Conservation (phyloP, 2,329 filamentous ascomycete genomes). For the Monosporascus sp. region DNA sequence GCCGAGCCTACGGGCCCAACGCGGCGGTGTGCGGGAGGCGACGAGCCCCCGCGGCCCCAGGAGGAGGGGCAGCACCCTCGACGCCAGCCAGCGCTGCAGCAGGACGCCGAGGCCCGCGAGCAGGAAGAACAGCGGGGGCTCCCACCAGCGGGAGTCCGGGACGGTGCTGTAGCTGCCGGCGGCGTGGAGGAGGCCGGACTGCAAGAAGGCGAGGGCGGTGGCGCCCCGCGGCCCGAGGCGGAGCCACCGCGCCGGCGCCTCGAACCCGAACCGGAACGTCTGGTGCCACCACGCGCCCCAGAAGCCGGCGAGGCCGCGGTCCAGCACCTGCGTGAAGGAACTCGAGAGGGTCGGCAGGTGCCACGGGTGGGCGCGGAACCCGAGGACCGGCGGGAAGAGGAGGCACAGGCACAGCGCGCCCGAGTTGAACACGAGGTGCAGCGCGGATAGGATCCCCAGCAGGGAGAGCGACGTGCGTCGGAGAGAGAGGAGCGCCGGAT, state of each 20-base stretch:
- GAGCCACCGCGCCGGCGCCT: slow-evolving; percentile 51
- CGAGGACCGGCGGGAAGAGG: slow-evolving; percentile 46
- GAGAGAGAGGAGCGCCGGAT: slow-evolving; percentile 40
- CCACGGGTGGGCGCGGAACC: slow-evolving; percentile 46
- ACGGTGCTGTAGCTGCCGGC: slow-evolving; percentile 63
- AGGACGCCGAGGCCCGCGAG: slow-evolving; percentile 62
- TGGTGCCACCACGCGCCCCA: slow-evolving; percentile 94
- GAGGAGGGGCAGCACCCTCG: neutral
- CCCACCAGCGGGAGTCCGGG: slow-evolving; percentile 45
- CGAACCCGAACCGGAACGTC: slow-evolving; percentile 71
- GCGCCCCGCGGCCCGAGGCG: slow-evolving; percentile 31
- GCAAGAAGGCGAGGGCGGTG: slow-evolving; percentile 52
- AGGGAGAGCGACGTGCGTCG: slow-evolving; percentile 55
- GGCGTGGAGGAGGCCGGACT: slow-evolving; percentile 66
- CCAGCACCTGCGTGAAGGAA: slow-evolving; percentile 47
- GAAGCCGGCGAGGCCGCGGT: slow-evolving; percentile 70
- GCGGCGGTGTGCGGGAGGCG: slow-evolving; percentile 31
- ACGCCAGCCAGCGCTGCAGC: slow-evolving; percentile 42
- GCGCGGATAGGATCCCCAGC: slow-evolving; percentile 50
- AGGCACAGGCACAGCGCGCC: slow-evolving; percentile 53
- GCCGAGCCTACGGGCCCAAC: slow-evolving; percentile 38
- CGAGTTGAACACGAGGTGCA: slow-evolving; percentile 56
- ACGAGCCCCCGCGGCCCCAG: slow-evolving; percentile 1
- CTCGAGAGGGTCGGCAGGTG: slow-evolving; percentile 53
- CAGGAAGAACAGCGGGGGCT: slow-evolving; percentile 64